phyloP scores from a whole-genome alignment of 192 early-diverging fungal genomes.

The Oehlia diaphana region DNA sequence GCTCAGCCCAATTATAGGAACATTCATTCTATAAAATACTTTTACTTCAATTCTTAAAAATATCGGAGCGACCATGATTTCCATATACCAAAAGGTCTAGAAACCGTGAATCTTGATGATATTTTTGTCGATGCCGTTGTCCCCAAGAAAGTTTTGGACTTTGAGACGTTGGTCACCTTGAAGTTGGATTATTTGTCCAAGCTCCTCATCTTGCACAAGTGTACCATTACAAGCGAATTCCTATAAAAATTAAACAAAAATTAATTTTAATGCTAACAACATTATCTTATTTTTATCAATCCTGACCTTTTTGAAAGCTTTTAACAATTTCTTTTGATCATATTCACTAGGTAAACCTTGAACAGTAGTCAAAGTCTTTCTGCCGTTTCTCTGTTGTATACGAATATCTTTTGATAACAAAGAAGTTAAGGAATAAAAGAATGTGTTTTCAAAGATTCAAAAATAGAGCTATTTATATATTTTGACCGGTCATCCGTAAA shows the following conservation, averaged over 20 bases:
- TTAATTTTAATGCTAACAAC: neutral
- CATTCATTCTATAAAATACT: too few relatives aligned
- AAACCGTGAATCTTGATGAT: constrained; percentile 96
- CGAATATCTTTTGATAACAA: constrained; percentile 76
- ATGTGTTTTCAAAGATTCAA: neutral
- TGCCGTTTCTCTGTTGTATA: constrained; percentile 95
- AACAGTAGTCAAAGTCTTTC: constrained; percentile 95
- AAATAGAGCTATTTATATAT: neutral
- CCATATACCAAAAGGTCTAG: constrained; percentile 49
- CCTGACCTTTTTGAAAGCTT: constrained; percentile 88
- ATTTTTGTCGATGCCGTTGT: constrained; percentile 81
- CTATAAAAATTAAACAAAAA: constrained; percentile 7
- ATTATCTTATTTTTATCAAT: neutral
- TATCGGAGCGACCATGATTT: neutral
- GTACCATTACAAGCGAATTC: constrained; percentile 96
- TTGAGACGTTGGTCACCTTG: constrained; percentile 92
- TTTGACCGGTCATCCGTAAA: neutral
- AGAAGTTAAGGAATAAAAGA: constrained; percentile 23
- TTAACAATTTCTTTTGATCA: constrained; percentile 89
- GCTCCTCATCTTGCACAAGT: constrained; percentile 89
- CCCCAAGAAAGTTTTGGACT: constrained; percentile 75
- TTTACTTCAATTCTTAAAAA: neutral
- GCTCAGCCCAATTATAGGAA: too few relatives aligned
- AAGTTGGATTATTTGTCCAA: constrained; percentile 91
- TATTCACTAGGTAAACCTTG: constrained; percentile 85